A percentile compares a stretch with the other conserved stretches of the same genome.
Conservation (phyloP, 1,284 basidiomycete genomes). For the Mycena citricolor region DNA sequence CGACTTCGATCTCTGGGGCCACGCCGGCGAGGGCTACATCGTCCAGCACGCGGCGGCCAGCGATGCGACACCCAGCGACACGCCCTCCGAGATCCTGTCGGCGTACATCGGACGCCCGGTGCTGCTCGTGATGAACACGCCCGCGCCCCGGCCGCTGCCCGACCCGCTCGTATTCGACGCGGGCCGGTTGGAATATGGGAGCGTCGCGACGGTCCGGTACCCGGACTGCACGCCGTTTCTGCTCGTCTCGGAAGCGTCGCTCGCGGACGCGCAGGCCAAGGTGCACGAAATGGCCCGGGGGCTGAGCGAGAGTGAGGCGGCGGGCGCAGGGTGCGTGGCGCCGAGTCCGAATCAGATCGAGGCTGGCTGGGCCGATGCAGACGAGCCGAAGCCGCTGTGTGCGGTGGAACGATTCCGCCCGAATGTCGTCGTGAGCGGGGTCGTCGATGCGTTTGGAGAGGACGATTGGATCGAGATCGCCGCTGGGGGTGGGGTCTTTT, state of each 20-base stretch:
- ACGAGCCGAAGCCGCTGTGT: conserved; percentile 16
- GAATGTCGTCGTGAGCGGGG: conserved; percentile 19
- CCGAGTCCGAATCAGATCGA: conserved; percentile 1
- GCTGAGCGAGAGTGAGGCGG: conserved; percentile 1
- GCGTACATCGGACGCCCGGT: conserved; percentile 18
- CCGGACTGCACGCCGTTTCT: conserved; percentile 21
- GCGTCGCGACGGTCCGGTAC: conserved; percentile 19
- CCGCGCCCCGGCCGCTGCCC: conserved; percentile 14
- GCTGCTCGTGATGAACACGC: conserved; percentile 19
- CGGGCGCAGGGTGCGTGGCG: conserved; percentile 12
- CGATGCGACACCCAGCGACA: conserved; percentile 1
- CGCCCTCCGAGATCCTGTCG: conserved; percentile 21
- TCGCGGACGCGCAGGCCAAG: conserved; percentile 18
- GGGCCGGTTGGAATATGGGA: conserved; percentile 12
- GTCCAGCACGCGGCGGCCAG: conserved; percentile 14
- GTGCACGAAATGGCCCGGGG: conserved; percentile 21
- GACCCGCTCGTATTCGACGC: conserved; percentile 12
- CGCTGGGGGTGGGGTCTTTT: conserved; percentile 4
- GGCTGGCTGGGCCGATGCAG: conserved; percentile 8
- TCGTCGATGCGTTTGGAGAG: conserved; percentile 19
- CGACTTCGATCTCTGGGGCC: conserved; percentile 20
- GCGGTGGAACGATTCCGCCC: conserved; percentile 22
- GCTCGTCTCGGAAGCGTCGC: conserved; percentile 17
- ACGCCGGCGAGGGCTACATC: conserved; percentile 16
- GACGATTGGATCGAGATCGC: conserved; percentile 23